These are phyloP conservation scores for Vanrija sp. DNA, from an alignment of 1,284 basidiomycete species.

Conservation along the genomic window DNA sequence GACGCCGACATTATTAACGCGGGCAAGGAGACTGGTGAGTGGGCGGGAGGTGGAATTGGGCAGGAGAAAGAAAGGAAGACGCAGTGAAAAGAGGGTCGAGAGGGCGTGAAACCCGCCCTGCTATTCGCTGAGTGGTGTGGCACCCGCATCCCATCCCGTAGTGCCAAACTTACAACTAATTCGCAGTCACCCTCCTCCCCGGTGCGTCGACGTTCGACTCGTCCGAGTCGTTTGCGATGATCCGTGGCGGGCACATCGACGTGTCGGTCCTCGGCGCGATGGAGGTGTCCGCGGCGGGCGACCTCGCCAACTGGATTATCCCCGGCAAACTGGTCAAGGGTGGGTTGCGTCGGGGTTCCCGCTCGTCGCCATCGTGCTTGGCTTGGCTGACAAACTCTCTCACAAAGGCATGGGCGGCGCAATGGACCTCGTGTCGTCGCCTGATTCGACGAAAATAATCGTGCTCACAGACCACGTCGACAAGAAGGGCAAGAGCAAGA, in stretches of 20 bases:
- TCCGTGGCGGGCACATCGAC: conserved; percentile 90
- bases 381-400: neutral
- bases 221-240: conserved; percentile 73
- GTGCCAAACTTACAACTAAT: neutral
- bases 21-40: conserved; percentile 75
- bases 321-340: conserved; percentile 87
- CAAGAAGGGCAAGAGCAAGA: conserved; percentile 84
- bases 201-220: conserved; percentile 81
- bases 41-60: neutral
- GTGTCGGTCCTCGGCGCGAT: conserved; percentile 86
- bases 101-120: too few relatives aligned
- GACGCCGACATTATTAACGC: conserved; percentile 94
- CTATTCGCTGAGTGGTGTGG: too few relatives aligned
- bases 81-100: too few relatives aligned
- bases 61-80: neutral
- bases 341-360: neutral
- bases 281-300: conserved; percentile 87
- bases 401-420: conserved; percentile 78
- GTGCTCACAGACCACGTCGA: conserved; percentile 16
- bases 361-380: neutral
- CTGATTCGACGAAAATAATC: conserved; percentile 66
- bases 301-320: conserved; percentile 96
- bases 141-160: neutral
- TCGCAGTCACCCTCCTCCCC: conserved; percentile 72
- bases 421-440: conserved; percentile 93